Base-by-base conservation (phyloP, 441 rosid species). In the Pelargonium myrrhifolium region DNA sequence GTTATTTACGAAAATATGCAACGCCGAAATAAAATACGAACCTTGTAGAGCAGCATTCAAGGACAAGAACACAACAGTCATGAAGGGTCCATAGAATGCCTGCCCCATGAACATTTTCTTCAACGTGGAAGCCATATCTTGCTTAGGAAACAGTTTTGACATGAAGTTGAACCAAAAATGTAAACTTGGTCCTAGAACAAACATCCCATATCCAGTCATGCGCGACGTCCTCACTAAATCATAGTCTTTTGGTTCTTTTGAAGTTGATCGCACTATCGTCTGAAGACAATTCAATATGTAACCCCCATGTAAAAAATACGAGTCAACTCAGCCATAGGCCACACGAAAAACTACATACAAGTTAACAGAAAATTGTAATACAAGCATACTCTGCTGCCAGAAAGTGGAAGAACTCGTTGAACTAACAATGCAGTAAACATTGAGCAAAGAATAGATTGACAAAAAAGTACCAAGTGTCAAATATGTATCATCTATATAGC, bases 101-200 rank as follows among this genome's bases (percentile, higher is more conserved):
- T 88, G 93, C 39, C 93, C 97, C 90, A 93, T 74, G 60, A 81
- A 79, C 77, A 89, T 89, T 80, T 91, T 93, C 88, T 91, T 89
- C 62, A 89, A 77, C 0, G 91, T 88, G 22, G 93, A 78, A 51
- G 84, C 65, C 62, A 88, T 63, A 82, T 91, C 96, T 72, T 75
- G 81, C 74, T 86, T 84, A 0, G 97, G 97, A 37, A 91, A 85
- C 64, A 68, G 73, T 56, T 78, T 85, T 12, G 96, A 89, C 86
- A 93, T 71, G 62, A 87, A 79, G 70, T 82, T 86, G 83, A 91
- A 91, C 97, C 96, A 89, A 65, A 78, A 82, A 71, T 89, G 94
- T 65, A 88, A 81, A 0, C 92, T 75, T 47, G 97, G 96, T 74
- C 99, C 97, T 53, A 91, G 73, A 40, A 94, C 60, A 70, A 84